Evolutionary conservation across 1,139 yeast species (phyloP).

Genomic region (Geotrichum restrictum): DNA sequence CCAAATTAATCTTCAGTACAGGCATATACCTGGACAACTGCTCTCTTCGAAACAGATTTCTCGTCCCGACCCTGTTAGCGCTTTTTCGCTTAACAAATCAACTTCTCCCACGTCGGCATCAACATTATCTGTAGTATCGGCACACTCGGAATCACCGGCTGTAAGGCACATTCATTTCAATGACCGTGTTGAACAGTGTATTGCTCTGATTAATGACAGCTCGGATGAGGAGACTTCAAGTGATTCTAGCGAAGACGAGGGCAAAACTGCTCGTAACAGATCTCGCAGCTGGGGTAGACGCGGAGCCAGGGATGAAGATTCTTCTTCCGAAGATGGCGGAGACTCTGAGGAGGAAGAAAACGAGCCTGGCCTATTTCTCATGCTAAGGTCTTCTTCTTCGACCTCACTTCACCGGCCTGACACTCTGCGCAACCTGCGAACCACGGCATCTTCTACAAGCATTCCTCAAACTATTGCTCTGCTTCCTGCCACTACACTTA

Average conservation of each 20-base stretch:
- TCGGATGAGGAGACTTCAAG: slow-evolving; percentile 40
- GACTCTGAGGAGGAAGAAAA: slow-evolving; percentile 51
- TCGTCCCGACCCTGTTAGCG: slow-evolving; percentile 1
- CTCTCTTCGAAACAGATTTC: neutral
- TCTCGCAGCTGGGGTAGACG: slow-evolving; percentile 29
- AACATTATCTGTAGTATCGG: slow-evolving; percentile 25
- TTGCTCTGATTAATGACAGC: slow-evolving; percentile 54
- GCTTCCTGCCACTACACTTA: slow-evolving; percentile 76
- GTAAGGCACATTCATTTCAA: slow-evolving; percentile 79
- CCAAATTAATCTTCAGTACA: slow-evolving; percentile 37
- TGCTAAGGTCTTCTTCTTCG: slow-evolving; percentile 42
- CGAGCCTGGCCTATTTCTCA: slow-evolving; percentile 67
- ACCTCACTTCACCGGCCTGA: slow-evolving; percentile 35
- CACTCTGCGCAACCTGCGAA: slow-evolving; percentile 5
- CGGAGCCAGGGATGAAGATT: slow-evolving; percentile 32
- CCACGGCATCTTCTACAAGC: slow-evolving; percentile 9
- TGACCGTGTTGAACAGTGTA: slow-evolving; percentile 89
- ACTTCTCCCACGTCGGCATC: neutral
- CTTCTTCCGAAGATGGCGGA: slow-evolving; percentile 37
- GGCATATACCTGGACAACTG: slow-evolving; percentile 23
- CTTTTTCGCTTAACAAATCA: slow-evolving; percentile 13
- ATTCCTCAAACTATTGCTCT: slow-evolving; percentile 54
- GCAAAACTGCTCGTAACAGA: slow-evolving; percentile 19
- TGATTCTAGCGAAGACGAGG: slow-evolving; percentile 38
- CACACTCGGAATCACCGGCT: neutral